phyloP scores from a whole-genome alignment of 148 eudicot species.

The Nyssa sinensis region DNA sequence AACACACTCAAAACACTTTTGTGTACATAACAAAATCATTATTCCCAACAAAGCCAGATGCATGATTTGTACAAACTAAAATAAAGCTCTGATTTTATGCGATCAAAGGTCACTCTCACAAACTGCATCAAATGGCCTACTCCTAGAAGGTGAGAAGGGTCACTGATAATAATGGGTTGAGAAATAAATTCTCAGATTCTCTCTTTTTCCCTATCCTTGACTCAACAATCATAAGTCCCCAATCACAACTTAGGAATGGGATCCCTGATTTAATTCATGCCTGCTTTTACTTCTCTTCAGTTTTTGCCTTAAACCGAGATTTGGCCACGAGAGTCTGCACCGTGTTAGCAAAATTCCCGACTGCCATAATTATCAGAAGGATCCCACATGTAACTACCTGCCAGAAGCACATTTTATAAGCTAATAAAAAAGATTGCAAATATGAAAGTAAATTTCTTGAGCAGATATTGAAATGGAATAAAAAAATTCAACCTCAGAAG shows the following conservation, averaged over 20 bases:
- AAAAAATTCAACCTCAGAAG: neutral
- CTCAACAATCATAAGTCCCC: neutral
- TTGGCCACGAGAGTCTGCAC: slow-evolving; percentile 48
- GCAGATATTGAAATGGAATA: neutral
- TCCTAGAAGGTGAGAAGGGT: neutral
- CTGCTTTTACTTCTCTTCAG: slow-evolving; percentile 45
- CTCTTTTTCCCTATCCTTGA: neutral
- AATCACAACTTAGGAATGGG: slow-evolving; percentile 19
- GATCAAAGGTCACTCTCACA: neutral
- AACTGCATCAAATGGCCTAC: neutral
- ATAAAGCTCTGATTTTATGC: neutral
- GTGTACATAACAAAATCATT: neutral
- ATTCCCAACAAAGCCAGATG: neutral
- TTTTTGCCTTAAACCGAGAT: slow-evolving; percentile 51
- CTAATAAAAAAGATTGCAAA: neutral
- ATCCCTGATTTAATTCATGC: slow-evolving; percentile 23
- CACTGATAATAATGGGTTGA: neutral
- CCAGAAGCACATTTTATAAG: slow-evolving; percentile 10
- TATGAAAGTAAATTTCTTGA: neutral
- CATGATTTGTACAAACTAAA: neutral
- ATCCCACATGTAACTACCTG: slow-evolving; percentile 59
- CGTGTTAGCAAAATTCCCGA: slow-evolving; percentile 54
- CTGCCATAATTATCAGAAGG: slow-evolving; percentile 54
- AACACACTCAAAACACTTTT: neutral
- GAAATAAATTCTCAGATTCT: neutral